Evolutionary conservation across 768 basidiomycete species (phyloP).

Genomic region (Mycena vitilis): DNA sequence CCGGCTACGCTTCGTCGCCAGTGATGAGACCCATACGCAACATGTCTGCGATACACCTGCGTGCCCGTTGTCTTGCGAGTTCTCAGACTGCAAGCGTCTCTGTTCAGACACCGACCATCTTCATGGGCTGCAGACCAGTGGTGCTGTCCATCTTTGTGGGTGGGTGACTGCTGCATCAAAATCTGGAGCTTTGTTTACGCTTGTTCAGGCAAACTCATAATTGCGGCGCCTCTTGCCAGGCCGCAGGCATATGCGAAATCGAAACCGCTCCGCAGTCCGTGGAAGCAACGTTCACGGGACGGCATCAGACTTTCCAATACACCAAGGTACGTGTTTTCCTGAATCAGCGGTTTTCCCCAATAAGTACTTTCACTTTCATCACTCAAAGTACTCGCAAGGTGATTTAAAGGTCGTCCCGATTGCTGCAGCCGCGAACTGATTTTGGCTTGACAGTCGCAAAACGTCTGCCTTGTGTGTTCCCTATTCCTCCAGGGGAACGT

Average conservation of each 20-base stretch:
- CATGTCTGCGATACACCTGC: conserved; percentile 64
- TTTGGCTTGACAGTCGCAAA: conserved; percentile 52
- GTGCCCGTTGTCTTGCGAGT: conserved; percentile 65
- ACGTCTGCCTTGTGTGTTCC: conserved; percentile 60
- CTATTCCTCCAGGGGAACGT: conserved; percentile 55
- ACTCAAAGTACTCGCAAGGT: conserved; percentile 73
- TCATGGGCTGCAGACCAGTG: conserved; percentile 55
- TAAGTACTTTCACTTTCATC: too few species aligned
- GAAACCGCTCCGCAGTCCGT: conserved; percentile 69
- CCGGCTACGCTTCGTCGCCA: conserved; percentile 36
- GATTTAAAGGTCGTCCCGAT: conserved; percentile 1
- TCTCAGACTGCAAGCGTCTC: conserved; percentile 60
- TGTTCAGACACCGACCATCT: conserved; percentile 63
- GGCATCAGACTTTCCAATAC: conserved; percentile 71
- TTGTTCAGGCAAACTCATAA: conserved; percentile 60
- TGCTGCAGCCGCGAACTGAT: neutral
- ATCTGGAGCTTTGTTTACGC: neutral
- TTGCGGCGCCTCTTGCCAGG: conserved; percentile 56
- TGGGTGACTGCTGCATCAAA: conserved; percentile 38
- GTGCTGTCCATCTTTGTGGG: conserved; percentile 68
- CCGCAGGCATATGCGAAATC: conserved; percentile 67
- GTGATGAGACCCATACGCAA: conserved; percentile 55
- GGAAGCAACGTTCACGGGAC: conserved; percentile 70
- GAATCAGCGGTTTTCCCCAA: too few species aligned
- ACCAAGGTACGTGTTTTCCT: conserved; percentile 63